phyloP scores from a whole-genome alignment of 257 asterid genomes.

The Gentiana macrophylla region DNA sequence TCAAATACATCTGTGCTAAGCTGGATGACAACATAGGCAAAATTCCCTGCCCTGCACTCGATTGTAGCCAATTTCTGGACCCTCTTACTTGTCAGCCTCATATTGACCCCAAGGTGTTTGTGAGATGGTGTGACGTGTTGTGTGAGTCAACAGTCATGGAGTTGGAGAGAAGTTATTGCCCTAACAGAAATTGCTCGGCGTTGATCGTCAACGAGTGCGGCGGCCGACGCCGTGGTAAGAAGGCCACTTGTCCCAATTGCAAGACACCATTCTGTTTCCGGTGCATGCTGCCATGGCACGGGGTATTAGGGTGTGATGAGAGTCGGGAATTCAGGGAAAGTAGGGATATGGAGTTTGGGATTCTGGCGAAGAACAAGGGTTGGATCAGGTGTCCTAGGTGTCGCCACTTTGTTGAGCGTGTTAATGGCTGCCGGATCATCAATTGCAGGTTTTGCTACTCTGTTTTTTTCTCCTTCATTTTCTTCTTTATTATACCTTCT shows the following conservation, averaged over 20 bases:
- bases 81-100: conserved; percentile 32
- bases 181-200: conserved; percentile 41
- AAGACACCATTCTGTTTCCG: conserved; percentile 42
- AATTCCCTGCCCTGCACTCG: conserved; percentile 52
- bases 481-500: too few species aligned
- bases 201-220: conserved; percentile 69
- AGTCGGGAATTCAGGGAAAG: conserved; percentile 33
- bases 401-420: conserved; percentile 48
- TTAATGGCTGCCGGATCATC: conserved; percentile 42
- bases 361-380: conserved; percentile 39
- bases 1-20: conserved; percentile 52
- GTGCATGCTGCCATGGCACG: conserved; percentile 23
- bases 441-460: conserved; percentile 43
- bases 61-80: conserved; percentile 47
- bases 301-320: conserved; percentile 29
- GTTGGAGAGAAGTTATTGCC: conserved; percentile 41
- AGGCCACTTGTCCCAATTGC: conserved; percentile 53
- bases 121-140: conserved; percentile 61
- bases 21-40: conserved; percentile 33
- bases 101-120: conserved; percentile 31
- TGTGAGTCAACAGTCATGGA: conserved; percentile 40
- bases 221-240: conserved; percentile 20
- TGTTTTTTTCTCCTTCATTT: neutral
- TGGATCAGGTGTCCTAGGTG: conserved; percentile 75
- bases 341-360: conserved; percentile 40